Percentiles rank a stretch among this genome's conserved stretches.
These are phyloP conservation scores for Trichophyton equinum DNA, from an alignment of 2,329 filamentous ascomycete genomes.

Conservation along the genomic window DNA sequence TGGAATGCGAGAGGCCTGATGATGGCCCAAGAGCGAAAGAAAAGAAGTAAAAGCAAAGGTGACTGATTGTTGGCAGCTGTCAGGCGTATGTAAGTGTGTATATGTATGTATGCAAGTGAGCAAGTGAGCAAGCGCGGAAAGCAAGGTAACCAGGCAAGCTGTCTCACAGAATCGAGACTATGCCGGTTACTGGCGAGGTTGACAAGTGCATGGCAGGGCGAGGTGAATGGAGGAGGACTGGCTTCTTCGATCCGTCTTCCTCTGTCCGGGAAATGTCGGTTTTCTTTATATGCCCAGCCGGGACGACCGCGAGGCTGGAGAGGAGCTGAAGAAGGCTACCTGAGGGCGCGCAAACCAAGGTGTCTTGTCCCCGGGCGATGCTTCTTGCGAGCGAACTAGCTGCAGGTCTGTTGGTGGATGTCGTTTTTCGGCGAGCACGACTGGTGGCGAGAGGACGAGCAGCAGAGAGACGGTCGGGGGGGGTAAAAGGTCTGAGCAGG, in stretches of 20 bases:
- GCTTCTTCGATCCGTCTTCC: neutral
- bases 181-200: conserved; percentile 8
- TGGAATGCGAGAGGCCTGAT: neutral
- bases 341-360: neutral
- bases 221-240: neutral
- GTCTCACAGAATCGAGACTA: conserved; percentile 11
- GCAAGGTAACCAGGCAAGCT: conserved; percentile 8
- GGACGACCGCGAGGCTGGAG: neutral
- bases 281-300: neutral
- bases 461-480: too few species aligned
- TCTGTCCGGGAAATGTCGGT: neutral
- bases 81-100: neutral
- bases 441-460: neutral
- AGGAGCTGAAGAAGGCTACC: neutral
- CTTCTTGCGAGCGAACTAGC: neutral
- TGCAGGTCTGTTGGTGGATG: neutral
- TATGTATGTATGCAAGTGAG: neutral
- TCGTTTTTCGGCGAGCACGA: too few species aligned
- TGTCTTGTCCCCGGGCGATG: neutral
- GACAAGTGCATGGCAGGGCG: conserved; percentile 10
- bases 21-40: neutral
- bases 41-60: neutral
- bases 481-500: too few species aligned
- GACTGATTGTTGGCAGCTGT: neutral
- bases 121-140: neutral